Conservation (phyloP, 75 land plant species). For the Pinus taeda region DNA sequence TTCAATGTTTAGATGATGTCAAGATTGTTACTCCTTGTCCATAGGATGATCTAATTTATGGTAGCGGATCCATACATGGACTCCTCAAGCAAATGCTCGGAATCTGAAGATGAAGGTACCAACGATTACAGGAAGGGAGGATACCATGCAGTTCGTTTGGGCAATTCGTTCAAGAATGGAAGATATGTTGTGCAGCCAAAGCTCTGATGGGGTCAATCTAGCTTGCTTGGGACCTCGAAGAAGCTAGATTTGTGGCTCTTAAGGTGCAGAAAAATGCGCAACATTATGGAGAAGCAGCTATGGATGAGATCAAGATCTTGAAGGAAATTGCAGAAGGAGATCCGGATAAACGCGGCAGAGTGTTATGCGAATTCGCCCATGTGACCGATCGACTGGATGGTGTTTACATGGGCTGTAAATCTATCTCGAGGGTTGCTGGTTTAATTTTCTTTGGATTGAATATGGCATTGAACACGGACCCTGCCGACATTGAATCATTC, state of each 20-base stretch:
- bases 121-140: constrained; percentile 91
- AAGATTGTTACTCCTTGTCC: no score
- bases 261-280: constrained; percentile 94
- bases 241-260: constrained; percentile 65
- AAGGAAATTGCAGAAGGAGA: constrained; percentile 68
- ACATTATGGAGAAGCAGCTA: constrained; percentile 76
- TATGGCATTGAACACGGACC: no score
- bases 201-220: constrained; percentile 95
- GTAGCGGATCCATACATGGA: not conserved
- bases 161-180: constrained; percentile 63
- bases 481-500: no score
- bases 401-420: no score
- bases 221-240: constrained; percentile 81
- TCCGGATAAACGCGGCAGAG: no score
- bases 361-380: no score
- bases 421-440: no score
- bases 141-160: constrained; percentile 80
- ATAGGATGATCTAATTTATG: no score
- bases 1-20: no score
- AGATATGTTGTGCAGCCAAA: constrained; percentile 79
- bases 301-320: constrained; percentile 79
- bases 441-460: no score
- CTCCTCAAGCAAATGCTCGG: constrained; percentile 9
- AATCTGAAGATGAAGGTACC: constrained; percentile 79
- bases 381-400: no score